Conservation (phyloP, 2,329 filamentous ascomycete species). For the Fusarium sp. region DNA sequence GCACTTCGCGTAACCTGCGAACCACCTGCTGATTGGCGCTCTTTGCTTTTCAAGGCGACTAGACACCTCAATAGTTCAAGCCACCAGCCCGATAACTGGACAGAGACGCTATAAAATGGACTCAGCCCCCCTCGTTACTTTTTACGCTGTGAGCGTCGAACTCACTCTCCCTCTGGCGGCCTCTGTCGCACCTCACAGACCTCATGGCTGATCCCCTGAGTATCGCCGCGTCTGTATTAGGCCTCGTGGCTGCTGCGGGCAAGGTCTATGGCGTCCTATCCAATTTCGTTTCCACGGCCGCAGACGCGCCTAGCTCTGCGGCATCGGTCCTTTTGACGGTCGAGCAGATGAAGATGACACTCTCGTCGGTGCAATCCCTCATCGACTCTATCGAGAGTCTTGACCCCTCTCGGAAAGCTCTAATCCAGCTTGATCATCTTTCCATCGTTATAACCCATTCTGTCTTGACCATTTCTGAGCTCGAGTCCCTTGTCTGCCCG, state of each 20-base stretch:
- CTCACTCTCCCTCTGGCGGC: background rate
- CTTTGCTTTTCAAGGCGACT: background rate
- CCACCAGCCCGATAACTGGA: background rate
- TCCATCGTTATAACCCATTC: conserved; percentile 6
- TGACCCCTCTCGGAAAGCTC: background rate
- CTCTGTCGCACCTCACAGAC: background rate
- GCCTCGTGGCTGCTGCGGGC: conserved; percentile 3
- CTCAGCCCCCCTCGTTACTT: background rate
- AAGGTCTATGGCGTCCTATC: conserved; percentile 9
- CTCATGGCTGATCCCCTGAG: conserved; percentile 9
- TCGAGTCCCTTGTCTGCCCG: conserved; percentile 1
- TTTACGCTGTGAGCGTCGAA: background rate
- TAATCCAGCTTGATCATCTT: conserved; percentile 8
- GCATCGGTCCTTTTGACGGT: background rate
- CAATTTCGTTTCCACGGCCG: background rate
- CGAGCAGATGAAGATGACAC: conserved; percentile 10
- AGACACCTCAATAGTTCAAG: background rate
- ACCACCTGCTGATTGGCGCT: background rate
- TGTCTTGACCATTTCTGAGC: conserved; percentile 10
- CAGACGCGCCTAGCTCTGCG: conserved; percentile 5
- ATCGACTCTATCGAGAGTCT: conserved; percentile 6
- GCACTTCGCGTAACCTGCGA: background rate
- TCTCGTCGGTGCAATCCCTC: conserved; percentile 1
- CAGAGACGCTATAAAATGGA: background rate
- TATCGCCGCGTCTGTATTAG: conserved; percentile 4